phyloP scores from a whole-genome alignment of 345 rosid species.

The Rhizophora mangle region DNA sequence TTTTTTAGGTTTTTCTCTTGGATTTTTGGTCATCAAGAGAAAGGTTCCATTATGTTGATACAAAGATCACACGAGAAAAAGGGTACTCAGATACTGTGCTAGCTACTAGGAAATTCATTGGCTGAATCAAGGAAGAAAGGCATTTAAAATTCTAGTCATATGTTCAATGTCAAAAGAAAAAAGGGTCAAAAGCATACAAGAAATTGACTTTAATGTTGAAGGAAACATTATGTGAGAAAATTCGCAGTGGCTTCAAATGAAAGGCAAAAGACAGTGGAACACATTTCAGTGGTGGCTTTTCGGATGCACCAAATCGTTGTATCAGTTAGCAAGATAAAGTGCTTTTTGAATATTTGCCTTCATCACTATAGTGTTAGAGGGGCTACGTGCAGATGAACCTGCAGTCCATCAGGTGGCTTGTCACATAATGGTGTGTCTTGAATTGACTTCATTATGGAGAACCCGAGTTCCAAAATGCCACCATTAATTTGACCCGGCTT shows the following conservation, averaged over 20 bases:
- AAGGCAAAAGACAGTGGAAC: neutral
- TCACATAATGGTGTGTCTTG: conserved; percentile 21
- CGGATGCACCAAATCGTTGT: too few relatives aligned
- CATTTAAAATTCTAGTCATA: neutral
- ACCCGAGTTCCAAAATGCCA: neutral
- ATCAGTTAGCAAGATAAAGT: conserved; percentile 2
- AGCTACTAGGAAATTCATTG: neutral
- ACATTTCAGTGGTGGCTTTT: neutral
- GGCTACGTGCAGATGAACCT: conserved; percentile 13
- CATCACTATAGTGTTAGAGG: conserved; percentile 8
- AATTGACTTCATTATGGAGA: conserved; percentile 25
- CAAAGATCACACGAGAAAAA: too few relatives aligned
- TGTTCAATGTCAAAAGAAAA: neutral
- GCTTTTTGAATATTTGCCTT: neutral
- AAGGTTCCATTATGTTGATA: too few relatives aligned
- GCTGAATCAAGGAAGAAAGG: neutral
- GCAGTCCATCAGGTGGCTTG: conserved; percentile 13
- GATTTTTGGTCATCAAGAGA: too few relatives aligned
- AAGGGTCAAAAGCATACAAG: too few relatives aligned
- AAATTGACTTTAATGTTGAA: too few relatives aligned
- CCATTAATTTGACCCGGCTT: too few relatives aligned
- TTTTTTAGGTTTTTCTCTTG: too few relatives aligned
- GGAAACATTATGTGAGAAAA: neutral
- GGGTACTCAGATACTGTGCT: too few relatives aligned
- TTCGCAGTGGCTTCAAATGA: neutral